These are phyloP conservation scores for Geranium brycei DNA, from an alignment of 345 rosid species.

Conservation along the genomic window DNA sequence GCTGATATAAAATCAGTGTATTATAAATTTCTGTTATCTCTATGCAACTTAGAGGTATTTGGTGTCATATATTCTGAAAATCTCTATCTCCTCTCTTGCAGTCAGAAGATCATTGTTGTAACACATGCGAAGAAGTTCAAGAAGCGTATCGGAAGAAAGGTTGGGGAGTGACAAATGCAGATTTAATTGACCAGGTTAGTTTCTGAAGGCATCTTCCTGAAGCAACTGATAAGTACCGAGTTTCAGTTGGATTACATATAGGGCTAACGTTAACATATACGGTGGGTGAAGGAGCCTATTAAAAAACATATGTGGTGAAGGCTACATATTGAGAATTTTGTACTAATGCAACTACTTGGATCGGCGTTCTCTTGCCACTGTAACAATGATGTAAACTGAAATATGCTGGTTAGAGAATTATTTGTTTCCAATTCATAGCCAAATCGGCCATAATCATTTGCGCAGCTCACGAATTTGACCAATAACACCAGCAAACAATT, in stretches of 20 bases:
- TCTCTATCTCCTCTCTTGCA: conserved; percentile 10
- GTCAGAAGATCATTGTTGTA: conserved; percentile 79
- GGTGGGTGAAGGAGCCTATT: not conserved
- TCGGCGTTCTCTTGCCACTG: too few species aligned
- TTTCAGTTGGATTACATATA: not conserved
- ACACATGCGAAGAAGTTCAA: conserved; percentile 79
- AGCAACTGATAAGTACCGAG: not conserved
- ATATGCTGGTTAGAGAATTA: too few species aligned
- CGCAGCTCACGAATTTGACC: too few species aligned
- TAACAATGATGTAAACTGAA: too few species aligned
- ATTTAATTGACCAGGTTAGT: conserved; percentile 63
- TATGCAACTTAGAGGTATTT: not conserved
- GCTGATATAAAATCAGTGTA: too few species aligned
- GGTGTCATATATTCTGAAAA: not conserved
- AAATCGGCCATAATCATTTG: too few species aligned
- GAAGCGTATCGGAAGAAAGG: conserved; percentile 85
- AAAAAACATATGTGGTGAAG: too few species aligned
- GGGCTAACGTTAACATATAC: not conserved
- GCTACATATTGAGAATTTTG: too few species aligned
- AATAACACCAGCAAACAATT: too few species aligned
- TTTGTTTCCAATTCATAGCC: too few species aligned
- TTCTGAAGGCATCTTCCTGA: not conserved
- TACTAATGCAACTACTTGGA: too few species aligned
- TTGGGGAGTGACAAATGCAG: conserved; percentile 65
- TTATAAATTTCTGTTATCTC: too few species aligned